These are phyloP conservation scores for Hawksworthiomyces lignivorus DNA, from an alignment of 2,329 filamentous ascomycete species.

Conservation along the genomic window DNA sequence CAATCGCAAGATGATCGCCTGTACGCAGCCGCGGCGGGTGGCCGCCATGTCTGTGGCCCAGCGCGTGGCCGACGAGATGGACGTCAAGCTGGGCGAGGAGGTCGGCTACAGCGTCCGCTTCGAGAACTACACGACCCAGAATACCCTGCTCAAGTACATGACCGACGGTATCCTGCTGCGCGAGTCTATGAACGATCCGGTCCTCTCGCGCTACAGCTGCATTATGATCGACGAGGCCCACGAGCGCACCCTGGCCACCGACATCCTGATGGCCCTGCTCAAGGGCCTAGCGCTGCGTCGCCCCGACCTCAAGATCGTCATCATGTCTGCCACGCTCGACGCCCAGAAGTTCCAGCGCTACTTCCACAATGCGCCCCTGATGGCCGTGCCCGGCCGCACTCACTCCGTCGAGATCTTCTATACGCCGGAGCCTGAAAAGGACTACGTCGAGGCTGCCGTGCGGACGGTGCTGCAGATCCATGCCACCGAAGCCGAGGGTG, in stretches of 20 bases:
- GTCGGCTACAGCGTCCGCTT: conserved; percentile 99
- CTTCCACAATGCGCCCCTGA: conserved; percentile 87
- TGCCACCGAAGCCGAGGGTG: conserved; percentile 82
- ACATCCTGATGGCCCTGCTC: conserved; percentile 92
- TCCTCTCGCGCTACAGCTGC: conserved; percentile 86
- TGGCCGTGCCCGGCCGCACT: conserved; percentile 90
- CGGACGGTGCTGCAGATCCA: conserved; percentile 96
- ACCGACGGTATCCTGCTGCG: conserved; percentile 97
- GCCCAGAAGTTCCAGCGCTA: conserved; percentile 97
- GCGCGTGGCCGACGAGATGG: conserved; percentile 95
- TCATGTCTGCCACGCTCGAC: conserved; percentile 97
- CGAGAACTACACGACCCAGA: conserved; percentile 83
- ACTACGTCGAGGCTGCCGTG: conserved; percentile 93
- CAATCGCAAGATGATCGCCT: conserved; percentile 83
- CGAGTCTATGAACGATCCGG: conserved; percentile 93
- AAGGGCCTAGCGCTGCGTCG: conserved; percentile 81
- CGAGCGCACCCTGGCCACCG: conserved; percentile 92
- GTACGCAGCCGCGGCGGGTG: conserved; percentile 94
- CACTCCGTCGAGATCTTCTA: conserved; percentile 98
- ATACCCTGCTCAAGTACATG: conserved; percentile 98
- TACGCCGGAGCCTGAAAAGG: conserved; percentile 88
- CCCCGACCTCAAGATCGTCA: conserved; percentile 91
- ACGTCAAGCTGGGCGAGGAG: conserved; percentile 85
- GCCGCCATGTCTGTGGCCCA: conserved; percentile 98
- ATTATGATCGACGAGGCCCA: conserved; percentile 99